Conservation (phyloP, 148 eudicot genomes). For the Rhododendron kiyosumense region DNA sequence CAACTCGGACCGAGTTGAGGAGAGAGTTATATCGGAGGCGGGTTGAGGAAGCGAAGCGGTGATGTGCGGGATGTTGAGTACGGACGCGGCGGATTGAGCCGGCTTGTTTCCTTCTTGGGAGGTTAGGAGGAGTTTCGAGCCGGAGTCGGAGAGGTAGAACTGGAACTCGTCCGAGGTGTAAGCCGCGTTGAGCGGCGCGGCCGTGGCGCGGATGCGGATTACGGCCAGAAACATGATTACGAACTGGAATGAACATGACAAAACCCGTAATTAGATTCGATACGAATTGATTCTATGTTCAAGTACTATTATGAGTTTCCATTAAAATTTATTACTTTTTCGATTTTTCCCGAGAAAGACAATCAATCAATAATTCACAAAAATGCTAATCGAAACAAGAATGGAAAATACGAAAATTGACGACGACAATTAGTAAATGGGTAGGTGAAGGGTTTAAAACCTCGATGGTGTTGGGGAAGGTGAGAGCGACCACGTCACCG, state of each 20-base stretch:
- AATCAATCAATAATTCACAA: no score
- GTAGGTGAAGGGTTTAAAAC: slow-evolving; percentile 14
- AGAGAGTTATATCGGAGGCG: slow-evolving; percentile 32
- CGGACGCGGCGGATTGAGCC: slow-evolving; percentile 60
- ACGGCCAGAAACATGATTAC: slow-evolving; percentile 84
- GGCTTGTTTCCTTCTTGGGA: slow-evolving; percentile 58
- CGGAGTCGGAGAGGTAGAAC: slow-evolving; percentile 89
- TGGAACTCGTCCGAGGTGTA: slow-evolving; percentile 87
- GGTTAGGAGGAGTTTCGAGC: slow-evolving; percentile 66
- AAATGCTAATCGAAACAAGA: neutral
- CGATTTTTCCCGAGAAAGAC: no score
- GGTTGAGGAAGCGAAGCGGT: slow-evolving; percentile 37
- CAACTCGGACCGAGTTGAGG: slow-evolving; percentile 23
- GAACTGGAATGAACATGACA: slow-evolving; percentile 37
- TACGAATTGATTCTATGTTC: no score
- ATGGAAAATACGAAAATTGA: neutral
- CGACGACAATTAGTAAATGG: neutral
- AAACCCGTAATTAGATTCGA: neutral
- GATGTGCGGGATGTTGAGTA: slow-evolving; percentile 55
- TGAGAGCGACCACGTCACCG: slow-evolving; percentile 86
- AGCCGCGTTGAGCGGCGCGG: slow-evolving; percentile 81
- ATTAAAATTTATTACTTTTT: no score
- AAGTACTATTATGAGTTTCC: no score
- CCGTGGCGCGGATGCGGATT: slow-evolving; percentile 73
- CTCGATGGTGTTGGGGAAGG: slow-evolving; percentile 89